These are phyloP conservation scores for Penicillium italicum DNA, from an alignment of 2,329 filamentous ascomycete genomes.

Conservation along the genomic window DNA sequence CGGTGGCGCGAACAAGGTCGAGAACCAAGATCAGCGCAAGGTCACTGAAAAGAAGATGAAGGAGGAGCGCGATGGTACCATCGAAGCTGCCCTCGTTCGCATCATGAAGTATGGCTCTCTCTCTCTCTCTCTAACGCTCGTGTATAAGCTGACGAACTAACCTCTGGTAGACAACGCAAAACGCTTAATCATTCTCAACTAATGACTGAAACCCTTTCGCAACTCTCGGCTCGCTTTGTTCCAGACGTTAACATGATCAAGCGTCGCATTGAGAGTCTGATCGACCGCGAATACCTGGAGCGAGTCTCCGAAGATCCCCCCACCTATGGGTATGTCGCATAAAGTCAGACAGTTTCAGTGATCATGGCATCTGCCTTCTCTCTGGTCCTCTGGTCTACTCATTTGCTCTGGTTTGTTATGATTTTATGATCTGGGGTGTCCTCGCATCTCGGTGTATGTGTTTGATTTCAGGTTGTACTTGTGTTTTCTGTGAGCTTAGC, in stretches of 20 bases:
- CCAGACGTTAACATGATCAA: slow-evolving; percentile 54
- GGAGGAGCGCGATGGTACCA: slow-evolving; percentile 48
- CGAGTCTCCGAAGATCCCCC: slow-evolving; percentile 43
- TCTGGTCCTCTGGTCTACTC: background rate
- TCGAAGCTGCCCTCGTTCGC: slow-evolving; percentile 52
- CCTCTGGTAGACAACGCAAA: slow-evolving; percentile 46
- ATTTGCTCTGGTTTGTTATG: background rate
- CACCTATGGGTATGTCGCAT: slow-evolving; percentile 47
- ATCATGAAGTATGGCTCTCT: slow-evolving; percentile 49
- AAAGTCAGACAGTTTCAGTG: background rate
- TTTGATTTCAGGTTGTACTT: background rate
- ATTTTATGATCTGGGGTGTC: background rate
- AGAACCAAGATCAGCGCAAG: slow-evolving; percentile 61
- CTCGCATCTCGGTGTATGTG: slow-evolving; percentile 1
- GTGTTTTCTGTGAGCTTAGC: slow-evolving; percentile 22
- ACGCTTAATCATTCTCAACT: slow-evolving; percentile 47
- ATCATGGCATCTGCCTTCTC: background rate
- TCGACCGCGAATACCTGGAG: slow-evolving; percentile 53
- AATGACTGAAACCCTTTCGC: slow-evolving; percentile 50
- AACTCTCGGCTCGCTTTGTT: slow-evolving; percentile 48
- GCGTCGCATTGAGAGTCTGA: slow-evolving; percentile 51
- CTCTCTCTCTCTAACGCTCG: background rate
- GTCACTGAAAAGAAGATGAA: slow-evolving; percentile 51
- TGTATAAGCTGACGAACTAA: slow-evolving; percentile 9
- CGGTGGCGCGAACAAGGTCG: slow-evolving; percentile 73